phyloP scores from a whole-genome alignment of 768 basidiomycete species.

The Suillus luteus region DNA sequence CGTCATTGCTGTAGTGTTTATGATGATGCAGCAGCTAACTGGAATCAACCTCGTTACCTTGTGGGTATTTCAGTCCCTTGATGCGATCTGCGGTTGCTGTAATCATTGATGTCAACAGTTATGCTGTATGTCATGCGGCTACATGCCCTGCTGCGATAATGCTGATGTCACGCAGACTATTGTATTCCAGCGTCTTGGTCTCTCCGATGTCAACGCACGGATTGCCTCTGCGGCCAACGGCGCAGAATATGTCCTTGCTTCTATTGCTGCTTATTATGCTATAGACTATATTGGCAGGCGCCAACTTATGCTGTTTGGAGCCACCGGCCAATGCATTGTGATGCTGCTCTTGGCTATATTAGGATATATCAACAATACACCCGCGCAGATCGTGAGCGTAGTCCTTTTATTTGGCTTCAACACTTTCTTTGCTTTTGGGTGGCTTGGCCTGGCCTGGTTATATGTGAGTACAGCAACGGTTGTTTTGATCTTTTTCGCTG shows the following conservation, averaged over 20 bases:
- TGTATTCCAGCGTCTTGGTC: constrained; percentile 24
- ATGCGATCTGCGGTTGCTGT: not conserved
- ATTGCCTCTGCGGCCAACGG: constrained; percentile 38
- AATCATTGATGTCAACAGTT: constrained; percentile 9
- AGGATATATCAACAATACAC: constrained; percentile 24
- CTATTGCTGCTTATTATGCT: constrained; percentile 49
- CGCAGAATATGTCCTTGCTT: constrained; percentile 46
- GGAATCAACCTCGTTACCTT: constrained; percentile 35
- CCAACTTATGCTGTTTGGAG: constrained; percentile 47
- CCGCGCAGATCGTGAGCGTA: constrained; percentile 27
- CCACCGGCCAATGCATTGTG: constrained; percentile 35
- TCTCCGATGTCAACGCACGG: constrained; percentile 26
- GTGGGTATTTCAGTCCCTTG: constrained; percentile 10
- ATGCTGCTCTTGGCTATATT: constrained; percentile 35
- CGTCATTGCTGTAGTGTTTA: constrained; percentile 14
- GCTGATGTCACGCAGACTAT: constrained; percentile 14
- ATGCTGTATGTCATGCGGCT: constrained; percentile 13
- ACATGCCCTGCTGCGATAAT: not conserved
- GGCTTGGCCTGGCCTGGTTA: constrained; percentile 41
- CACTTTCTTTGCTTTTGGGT: constrained; percentile 39
- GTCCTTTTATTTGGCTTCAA: constrained; percentile 37
- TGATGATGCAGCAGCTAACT: constrained; percentile 37
- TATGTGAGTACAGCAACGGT: constrained; percentile 18
- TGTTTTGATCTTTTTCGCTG: not conserved
- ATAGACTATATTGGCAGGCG: constrained; percentile 52